A percentile compares a stretch with the other conserved stretches of the same genome.
These are phyloP conservation scores for Trifolium subterraneum DNA, from an alignment of 306 rosid species.

Conservation along the genomic window DNA sequence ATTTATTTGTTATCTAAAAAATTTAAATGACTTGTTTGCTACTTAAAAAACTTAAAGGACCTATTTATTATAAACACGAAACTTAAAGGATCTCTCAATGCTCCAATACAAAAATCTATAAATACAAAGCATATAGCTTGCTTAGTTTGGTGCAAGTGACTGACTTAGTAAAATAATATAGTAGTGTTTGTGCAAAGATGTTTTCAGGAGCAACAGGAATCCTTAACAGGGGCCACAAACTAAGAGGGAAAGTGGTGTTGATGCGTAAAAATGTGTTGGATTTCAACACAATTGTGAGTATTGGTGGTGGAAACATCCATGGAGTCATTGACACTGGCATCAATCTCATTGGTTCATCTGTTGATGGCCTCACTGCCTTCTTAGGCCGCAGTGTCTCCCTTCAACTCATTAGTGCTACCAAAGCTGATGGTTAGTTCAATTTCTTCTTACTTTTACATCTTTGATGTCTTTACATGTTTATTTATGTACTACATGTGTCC, in stretches of 20 bases:
- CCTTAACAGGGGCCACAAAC: constrained; percentile 32
- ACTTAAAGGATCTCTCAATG: too few relatives aligned
- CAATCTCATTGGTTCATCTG: constrained; percentile 28
- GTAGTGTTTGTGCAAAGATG: constrained; percentile 31
- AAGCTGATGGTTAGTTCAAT: constrained; percentile 37
- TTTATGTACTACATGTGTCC: too few relatives aligned
- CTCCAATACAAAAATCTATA: not conserved
- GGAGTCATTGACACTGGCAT: constrained; percentile 39
- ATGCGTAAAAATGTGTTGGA: constrained; percentile 54
- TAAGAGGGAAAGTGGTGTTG: constrained; percentile 51
- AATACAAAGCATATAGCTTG: not conserved
- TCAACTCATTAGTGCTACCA: constrained; percentile 48
- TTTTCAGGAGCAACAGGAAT: constrained; percentile 38
- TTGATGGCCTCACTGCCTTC: constrained; percentile 46
- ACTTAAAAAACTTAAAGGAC: too few relatives aligned
- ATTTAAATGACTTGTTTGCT: too few relatives aligned
- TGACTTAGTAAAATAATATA: not conserved
- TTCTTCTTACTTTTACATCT: not conserved
- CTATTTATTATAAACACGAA: too few relatives aligned
- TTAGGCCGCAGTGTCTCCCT: constrained; percentile 49
- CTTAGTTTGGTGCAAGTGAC: not conserved
- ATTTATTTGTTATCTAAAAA: too few relatives aligned
- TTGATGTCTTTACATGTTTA: too few relatives aligned
- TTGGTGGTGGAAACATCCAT: constrained; percentile 3
- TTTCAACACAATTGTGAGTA: constrained; percentile 25